A percentile compares a stretch with the other conserved stretches of the same genome.
phyloP scores from a whole-genome alignment of 176 grass and related monocot species.

The Saccharum spontaneum region DNA sequence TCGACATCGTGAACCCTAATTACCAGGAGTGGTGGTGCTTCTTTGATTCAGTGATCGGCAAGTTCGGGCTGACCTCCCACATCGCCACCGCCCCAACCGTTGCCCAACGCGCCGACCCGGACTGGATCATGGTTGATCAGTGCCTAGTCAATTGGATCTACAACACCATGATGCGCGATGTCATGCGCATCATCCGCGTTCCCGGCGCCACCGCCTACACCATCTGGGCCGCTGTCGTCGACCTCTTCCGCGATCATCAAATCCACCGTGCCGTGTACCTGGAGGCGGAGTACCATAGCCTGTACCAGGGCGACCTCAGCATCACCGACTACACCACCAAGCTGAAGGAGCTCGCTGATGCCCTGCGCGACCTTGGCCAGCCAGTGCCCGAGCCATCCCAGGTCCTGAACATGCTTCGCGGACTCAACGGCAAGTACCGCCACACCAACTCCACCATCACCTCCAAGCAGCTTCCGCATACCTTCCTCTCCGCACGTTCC shows the following conservation, averaged over 20 bases:
- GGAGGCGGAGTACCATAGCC: not conserved
- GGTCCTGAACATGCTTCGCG: not conserved
- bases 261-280: not conserved
- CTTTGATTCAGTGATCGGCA: not conserved
- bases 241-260: not conserved
- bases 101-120: fast-evolving
- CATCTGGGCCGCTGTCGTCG: not conserved
- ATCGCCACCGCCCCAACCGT: fast-evolving
- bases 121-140: not conserved
- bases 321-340: not conserved
- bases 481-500: not conserved
- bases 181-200: not conserved
- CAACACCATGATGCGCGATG: not conserved
- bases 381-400: not conserved
- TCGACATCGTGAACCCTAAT: not conserved
- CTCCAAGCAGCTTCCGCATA: no score
- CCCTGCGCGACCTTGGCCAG: not conserved
- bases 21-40: not conserved
- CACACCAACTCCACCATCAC: not conserved
- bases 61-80: not conserved
- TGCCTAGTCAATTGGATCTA: not conserved
- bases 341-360: not conserved
- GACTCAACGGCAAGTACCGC: not conserved
- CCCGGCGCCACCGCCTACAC: not conserved
- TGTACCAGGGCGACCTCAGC: not conserved